These are phyloP conservation scores for Galerina sulciceps DNA, from an alignment of 768 basidiomycete species.

Conservation along the genomic window DNA sequence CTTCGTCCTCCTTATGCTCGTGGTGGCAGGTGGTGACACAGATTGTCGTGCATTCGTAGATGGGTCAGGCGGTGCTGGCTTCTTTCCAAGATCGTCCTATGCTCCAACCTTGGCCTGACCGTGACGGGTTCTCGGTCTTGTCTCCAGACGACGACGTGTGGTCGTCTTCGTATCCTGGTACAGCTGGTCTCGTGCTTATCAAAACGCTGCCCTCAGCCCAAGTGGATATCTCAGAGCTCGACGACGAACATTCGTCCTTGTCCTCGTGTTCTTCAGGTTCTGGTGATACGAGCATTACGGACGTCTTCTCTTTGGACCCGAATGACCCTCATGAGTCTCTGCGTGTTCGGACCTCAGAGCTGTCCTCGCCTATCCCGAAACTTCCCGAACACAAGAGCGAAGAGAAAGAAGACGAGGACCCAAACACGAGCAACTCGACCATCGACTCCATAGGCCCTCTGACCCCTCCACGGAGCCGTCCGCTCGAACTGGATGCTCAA, in stretches of 20 bases:
- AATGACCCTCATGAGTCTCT: conserved; percentile 9
- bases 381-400: neutral
- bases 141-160: neutral
- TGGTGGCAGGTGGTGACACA: neutral
- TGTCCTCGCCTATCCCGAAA: neutral
- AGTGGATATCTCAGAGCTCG: neutral
- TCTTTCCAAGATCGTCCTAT: conserved; percentile 20
- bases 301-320: neutral
- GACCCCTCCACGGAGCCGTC: conserved; percentile 16
- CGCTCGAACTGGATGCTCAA: neutral
- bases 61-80: conserved; percentile 29
- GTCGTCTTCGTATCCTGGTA: too few species aligned
- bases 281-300: neutral
- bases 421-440: conserved; percentile 17
- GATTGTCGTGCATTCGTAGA: conserved; percentile 12
- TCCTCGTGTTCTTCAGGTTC: neutral
- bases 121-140: conserved; percentile 24
- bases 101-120: conserved; percentile 18
- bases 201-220: neutral
- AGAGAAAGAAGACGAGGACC: conserved; percentile 9
- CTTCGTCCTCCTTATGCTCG: neutral
- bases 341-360: conserved; percentile 10
- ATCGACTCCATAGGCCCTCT: conserved; percentile 20
- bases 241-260: neutral
- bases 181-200: neutral